A percentile compares a stretch with the other conserved stretches of the same genome.
Conservation (phyloP, 2,329 filamentous ascomycete genomes). For the Keithomyces neogunnii region DNA sequence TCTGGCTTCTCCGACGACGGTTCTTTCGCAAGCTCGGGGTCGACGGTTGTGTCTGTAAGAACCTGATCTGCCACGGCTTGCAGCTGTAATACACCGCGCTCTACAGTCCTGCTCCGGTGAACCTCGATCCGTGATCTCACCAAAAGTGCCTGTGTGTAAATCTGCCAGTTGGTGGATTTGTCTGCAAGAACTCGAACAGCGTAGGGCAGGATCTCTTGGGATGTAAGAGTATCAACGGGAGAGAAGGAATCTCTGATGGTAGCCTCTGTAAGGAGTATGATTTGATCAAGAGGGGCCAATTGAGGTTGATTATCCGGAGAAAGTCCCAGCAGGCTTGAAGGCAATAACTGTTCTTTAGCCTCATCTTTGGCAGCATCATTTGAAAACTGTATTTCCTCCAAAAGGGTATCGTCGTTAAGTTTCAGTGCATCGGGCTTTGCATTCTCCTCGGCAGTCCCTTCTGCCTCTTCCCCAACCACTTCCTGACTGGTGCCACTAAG, state of each 20-base stretch:
- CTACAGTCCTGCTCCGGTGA: slow-evolving; percentile 77
- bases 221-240: slow-evolving; percentile 73
- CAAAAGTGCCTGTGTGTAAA: slow-evolving; percentile 88
- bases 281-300: slow-evolving; percentile 75
- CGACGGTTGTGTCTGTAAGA: slow-evolving; percentile 65
- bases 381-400: slow-evolving; percentile 79
- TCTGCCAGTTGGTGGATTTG: slow-evolving; percentile 92
- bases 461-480: slow-evolving; percentile 1
- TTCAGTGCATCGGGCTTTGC: slow-evolving; percentile 59
- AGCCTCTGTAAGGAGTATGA: slow-evolving; percentile 78
- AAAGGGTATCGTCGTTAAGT: slow-evolving; percentile 85
- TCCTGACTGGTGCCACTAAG: slow-evolving; percentile 47
- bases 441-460: slow-evolving; percentile 14
- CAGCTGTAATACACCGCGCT: slow-evolving; percentile 82
- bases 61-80: slow-evolving; percentile 95
- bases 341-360: slow-evolving; percentile 35
- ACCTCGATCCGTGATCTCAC: slow-evolving; percentile 86
- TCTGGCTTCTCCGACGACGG: slow-evolving; percentile 16
- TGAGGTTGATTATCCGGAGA: slow-evolving; percentile 75
- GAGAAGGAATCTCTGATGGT: slow-evolving; percentile 85
- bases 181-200: slow-evolving; percentile 81
- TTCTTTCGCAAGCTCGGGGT: slow-evolving; percentile 19
- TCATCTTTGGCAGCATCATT: slow-evolving; percentile 37
- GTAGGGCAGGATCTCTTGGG: slow-evolving; percentile 91
- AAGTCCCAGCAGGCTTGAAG: slow-evolving; percentile 52